These are phyloP conservation scores for Acacia acuminata DNA, from an alignment of 306 rosid genomes.

Conservation along the genomic window DNA sequence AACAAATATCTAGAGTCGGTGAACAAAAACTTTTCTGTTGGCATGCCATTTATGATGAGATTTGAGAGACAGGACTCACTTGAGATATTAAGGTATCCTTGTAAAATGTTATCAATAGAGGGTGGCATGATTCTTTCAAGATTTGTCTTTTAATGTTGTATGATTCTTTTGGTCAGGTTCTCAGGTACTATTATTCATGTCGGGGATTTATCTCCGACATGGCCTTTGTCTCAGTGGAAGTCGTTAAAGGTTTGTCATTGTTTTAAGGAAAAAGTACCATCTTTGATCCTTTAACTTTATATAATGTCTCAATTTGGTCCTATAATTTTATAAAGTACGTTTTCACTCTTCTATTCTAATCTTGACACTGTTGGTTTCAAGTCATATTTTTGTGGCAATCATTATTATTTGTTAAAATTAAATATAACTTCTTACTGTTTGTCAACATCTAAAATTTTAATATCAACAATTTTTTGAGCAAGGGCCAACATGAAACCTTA, in stretches of 20 bases:
- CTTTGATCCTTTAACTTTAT: too few relatives aligned
- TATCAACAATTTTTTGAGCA: too few relatives aligned
- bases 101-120: not conserved
- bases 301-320: too few relatives aligned
- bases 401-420: too few relatives aligned
- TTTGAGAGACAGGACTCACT: constrained; percentile 83
- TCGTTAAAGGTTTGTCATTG: constrained; percentile 60
- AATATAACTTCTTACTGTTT: too few relatives aligned
- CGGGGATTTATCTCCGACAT: constrained; percentile 61
- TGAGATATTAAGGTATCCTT: constrained; percentile 59
- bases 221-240: constrained; percentile 74
- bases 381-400: too few relatives aligned
- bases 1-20: constrained; percentile 70
- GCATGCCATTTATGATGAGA: constrained; percentile 81
- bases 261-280: not conserved
- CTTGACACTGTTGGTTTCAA: too few relatives aligned
- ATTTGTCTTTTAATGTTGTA: constrained; percentile 15
- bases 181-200: constrained; percentile 71
- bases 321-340: too few relatives aligned
- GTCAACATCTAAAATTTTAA: too few relatives aligned
- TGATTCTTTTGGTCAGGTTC: constrained; percentile 47
- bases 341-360: too few relatives aligned
- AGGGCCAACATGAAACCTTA: too few relatives aligned
- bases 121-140: not conserved
- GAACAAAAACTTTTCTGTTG: constrained; percentile 53